Evolutionary conservation across 23 red algal species (phyloP).

Genomic region (Gracilaria gracilis): DNA sequence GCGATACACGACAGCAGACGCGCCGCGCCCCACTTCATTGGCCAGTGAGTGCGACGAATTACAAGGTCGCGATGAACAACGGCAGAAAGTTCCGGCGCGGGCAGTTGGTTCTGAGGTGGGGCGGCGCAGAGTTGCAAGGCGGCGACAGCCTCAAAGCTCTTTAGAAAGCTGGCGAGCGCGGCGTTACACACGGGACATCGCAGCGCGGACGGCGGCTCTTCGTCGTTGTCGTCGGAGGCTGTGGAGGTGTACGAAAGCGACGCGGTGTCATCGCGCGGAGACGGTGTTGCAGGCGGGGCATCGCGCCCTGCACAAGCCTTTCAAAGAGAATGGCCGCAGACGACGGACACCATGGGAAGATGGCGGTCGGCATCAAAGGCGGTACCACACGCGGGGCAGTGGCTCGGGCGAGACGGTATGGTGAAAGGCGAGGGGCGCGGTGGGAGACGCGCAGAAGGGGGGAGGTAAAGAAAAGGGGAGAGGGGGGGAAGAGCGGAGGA

Average conservation of each 20-base stretch:
- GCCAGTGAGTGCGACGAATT: constrained; percentile 43
- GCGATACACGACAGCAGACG: constrained; percentile 57
- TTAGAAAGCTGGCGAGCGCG: constrained; percentile 61
- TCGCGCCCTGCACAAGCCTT: constrained; percentile 14
- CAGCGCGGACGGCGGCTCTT: constrained; percentile 20
- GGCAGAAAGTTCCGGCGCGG: constrained; percentile 52
- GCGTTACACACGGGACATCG: constrained; percentile 60
- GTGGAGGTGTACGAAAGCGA: constrained; percentile 38
- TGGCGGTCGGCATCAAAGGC: constrained; percentile 41
- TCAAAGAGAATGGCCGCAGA: constrained; percentile 76
- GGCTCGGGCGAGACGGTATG: constrained; percentile 23
- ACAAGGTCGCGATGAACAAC: constrained; percentile 66
- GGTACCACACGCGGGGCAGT: constrained; percentile 47
- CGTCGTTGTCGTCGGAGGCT: constrained; percentile 44
- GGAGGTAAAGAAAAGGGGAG: background rate
- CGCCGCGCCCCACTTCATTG: constrained; percentile 52
- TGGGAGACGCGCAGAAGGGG: background rate
- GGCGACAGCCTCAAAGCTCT: constrained; percentile 66
- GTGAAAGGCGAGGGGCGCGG: background rate
- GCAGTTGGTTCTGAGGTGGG: background rate
- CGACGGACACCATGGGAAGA: constrained; percentile 76
- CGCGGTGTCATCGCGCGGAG: constrained; percentile 19
- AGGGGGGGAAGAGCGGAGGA: background rate
- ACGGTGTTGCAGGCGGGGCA: background rate
- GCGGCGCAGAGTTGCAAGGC: constrained; percentile 29